Evolutionary conservation across 176 grass and related monocot genomes (phyloP).

Genomic region (Chrysopogon serrulatus): DNA sequence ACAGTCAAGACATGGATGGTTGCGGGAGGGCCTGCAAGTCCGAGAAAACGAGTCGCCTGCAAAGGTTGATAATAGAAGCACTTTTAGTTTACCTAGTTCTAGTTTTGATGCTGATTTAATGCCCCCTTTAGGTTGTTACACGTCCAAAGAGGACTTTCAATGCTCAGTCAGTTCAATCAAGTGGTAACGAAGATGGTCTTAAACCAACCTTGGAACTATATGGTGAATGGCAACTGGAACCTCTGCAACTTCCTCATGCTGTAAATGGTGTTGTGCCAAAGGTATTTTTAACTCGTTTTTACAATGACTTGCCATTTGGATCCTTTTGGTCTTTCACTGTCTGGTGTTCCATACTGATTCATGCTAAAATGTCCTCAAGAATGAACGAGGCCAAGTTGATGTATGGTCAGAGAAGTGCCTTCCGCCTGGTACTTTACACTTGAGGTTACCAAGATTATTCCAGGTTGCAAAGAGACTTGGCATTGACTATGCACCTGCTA

Average conservation of each 20-base stretch:
- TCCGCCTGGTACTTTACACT: slow-evolving; percentile 84
- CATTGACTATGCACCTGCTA: slow-evolving; percentile 88
- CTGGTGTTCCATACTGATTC: slow-evolving; percentile 11
- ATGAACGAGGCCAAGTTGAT: slow-evolving; percentile 92
- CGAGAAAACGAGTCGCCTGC: slow-evolving; percentile 61
- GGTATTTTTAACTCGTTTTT: slow-evolving; percentile 36
- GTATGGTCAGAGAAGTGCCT: slow-evolving; percentile 98
- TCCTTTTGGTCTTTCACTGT: slow-evolving; percentile 12
- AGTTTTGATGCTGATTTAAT: slow-evolving; percentile 16
- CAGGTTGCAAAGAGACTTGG: slow-evolving; percentile 83
- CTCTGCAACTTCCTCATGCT: slow-evolving; percentile 71
- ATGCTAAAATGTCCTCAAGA: slow-evolving; percentile 50
- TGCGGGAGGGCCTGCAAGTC: slow-evolving; percentile 85
- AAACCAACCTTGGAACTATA: slow-evolving; percentile 65
- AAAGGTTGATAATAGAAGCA: slow-evolving; percentile 55
- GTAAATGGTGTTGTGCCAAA: slow-evolving; percentile 86
- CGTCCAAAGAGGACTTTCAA: slow-evolving; percentile 57
- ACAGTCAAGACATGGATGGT: slow-evolving; percentile 85
- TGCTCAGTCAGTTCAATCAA: slow-evolving; percentile 40
- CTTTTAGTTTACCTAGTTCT: neutral
- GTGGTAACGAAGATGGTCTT: slow-evolving; percentile 39
- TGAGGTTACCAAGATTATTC: slow-evolving; percentile 82
- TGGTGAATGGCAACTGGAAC: slow-evolving; percentile 90
- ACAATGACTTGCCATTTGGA: neutral
- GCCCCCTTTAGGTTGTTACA: slow-evolving; percentile 51